Evolutionary conservation across 306 rosid species (phyloP).

Genomic region (Prosopis cineraria): DNA sequence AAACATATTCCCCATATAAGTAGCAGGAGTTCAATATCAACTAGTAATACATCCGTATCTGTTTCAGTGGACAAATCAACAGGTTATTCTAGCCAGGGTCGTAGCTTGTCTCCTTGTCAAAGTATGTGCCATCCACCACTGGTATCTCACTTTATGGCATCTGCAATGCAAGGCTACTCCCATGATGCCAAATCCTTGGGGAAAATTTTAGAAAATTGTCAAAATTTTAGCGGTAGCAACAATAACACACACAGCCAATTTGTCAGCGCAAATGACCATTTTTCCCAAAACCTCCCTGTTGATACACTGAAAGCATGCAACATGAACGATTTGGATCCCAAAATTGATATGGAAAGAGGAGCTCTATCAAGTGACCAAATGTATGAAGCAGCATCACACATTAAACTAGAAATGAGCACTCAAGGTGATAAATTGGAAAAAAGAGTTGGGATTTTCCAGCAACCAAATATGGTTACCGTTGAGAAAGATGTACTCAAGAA

Average conservation of each 20-base stretch:
- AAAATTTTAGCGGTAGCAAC: slow-evolving; percentile 35
- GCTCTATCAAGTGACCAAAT: slow-evolving; percentile 26
- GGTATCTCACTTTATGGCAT: slow-evolving; percentile 51
- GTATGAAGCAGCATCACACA: slow-evolving; percentile 41
- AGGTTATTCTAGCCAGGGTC: slow-evolving; percentile 51
- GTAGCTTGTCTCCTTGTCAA: slow-evolving; percentile 57
- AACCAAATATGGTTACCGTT: slow-evolving; percentile 34
- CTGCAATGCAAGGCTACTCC: slow-evolving; percentile 43
- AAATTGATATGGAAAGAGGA: slow-evolving; percentile 42
- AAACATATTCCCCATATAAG: slow-evolving; percentile 48
- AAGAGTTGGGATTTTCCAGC: slow-evolving; percentile 43
- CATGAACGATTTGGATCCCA: slow-evolving; percentile 36
- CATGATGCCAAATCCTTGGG: slow-evolving; percentile 42
- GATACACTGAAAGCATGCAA: slow-evolving; percentile 41
- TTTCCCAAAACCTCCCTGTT: slow-evolving; percentile 40
- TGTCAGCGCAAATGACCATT: slow-evolving; percentile 39
- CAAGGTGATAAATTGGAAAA: slow-evolving; percentile 43
- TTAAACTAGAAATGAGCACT: slow-evolving; percentile 32
- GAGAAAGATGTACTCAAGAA: slow-evolving; percentile 43
- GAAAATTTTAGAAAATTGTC: slow-evolving; percentile 41
- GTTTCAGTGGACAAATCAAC: slow-evolving; percentile 60
- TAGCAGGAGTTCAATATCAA: slow-evolving; percentile 50
- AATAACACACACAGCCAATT: slow-evolving; percentile 41
- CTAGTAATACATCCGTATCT: slow-evolving; percentile 57
- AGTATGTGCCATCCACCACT: slow-evolving; percentile 52